phyloP scores from a whole-genome alignment of 2,329 filamentous ascomycete species.

The Epichloe brachyelytri region DNA sequence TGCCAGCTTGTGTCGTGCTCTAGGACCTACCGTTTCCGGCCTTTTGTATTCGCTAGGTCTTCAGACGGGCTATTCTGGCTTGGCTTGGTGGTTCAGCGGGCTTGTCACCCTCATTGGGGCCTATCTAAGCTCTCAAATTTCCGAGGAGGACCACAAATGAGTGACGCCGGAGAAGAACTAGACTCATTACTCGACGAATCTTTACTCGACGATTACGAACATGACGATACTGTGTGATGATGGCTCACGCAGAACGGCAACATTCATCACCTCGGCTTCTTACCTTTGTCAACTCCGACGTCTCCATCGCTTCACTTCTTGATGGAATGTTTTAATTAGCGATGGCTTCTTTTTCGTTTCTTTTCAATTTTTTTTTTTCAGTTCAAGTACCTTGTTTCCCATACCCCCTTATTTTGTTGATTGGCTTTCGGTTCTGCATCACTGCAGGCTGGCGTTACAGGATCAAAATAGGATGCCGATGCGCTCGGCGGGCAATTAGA shows the following conservation, averaged over 20 bases:
- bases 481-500: neutral
- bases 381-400: neutral
- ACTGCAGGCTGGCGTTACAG: neutral
- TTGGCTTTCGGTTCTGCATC: neutral
- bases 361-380: neutral
- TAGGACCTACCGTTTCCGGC: conserved; percentile 81
- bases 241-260: neutral
- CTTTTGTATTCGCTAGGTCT: conserved; percentile 72
- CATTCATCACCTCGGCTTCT: neutral
- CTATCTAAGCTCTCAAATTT: conserved; percentile 62
- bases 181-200: conserved; percentile 21
- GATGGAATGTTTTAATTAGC: neutral
- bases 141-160: conserved; percentile 41
- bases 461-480: neutral
- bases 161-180: conserved; percentile 25
- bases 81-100: conserved; percentile 89
- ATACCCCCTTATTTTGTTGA: neutral
- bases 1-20: conserved; percentile 75
- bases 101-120: conserved; percentile 64
- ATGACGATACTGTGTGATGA: conserved; percentile 19
- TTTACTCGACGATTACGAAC: conserved; percentile 16
- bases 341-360: neutral
- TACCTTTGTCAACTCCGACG: conserved; percentile 2
- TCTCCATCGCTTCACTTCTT: neutral
- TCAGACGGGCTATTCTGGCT: conserved; percentile 66